These are phyloP conservation scores for Plasmodium falciparum DNA, from an alignment of 169 alveolate species.

Conservation along the genomic window DNA sequence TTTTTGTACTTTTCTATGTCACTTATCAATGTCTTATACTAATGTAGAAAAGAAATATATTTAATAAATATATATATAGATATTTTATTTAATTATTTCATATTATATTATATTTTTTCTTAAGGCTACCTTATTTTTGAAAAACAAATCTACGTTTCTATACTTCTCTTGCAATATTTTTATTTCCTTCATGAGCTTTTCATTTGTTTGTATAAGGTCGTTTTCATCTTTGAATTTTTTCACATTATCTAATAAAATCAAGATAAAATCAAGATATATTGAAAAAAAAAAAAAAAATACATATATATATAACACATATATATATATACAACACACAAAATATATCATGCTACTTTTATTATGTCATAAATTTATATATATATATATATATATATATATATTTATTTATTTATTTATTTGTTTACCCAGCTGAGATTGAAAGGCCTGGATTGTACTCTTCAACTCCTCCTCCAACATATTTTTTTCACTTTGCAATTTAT, in stretches of 20 bases:
- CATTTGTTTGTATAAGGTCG: conserved; percentile 33
- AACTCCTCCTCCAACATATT: conserved; percentile 59
- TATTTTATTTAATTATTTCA: too few relatives aligned
- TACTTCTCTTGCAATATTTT: conserved; percentile 62
- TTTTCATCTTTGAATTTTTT: conserved; percentile 50
- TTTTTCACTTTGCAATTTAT: conserved; percentile 40
- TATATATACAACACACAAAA: too few relatives aligned
- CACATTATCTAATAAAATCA: conserved; percentile 22
- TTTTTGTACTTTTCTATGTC: conserved; percentile 52
- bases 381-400: neutral
- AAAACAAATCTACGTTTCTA: conserved; percentile 55
- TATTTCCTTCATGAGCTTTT: conserved; percentile 48
- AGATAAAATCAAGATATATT: neutral
- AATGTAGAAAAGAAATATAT: neutral
- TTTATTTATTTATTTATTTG: too few relatives aligned
- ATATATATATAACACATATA: too few relatives aligned
- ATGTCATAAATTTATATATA: neutral
- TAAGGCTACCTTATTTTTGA: conserved; percentile 47
- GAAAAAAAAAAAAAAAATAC: neutral
- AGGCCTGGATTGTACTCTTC: conserved; percentile 57
- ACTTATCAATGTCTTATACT: conserved; percentile 30
- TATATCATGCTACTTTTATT: neutral
- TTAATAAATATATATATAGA: too few relatives aligned
- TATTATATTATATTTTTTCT: neutral
- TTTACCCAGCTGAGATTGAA: conserved; percentile 49